Evolutionary conservation across 78 protist species (phyloP).

Genomic region (Salpingoeca rosetta): DNA sequence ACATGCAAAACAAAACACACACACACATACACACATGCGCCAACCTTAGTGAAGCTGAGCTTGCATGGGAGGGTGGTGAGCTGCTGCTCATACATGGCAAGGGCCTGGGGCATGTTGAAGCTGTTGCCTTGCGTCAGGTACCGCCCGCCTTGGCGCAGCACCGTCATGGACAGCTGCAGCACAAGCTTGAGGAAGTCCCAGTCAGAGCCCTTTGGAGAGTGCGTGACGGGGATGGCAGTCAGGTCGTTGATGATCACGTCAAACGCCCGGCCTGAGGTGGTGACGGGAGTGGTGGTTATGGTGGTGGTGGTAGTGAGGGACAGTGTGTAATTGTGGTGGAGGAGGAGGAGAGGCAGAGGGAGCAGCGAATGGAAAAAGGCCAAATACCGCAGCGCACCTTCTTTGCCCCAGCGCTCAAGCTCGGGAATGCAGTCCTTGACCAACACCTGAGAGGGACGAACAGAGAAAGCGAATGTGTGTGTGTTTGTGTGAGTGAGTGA

Average conservation of each 20-base stretch:
- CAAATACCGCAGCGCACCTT: background rate
- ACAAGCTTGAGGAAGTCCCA: background rate
- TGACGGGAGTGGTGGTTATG: background rate
- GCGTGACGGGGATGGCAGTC: background rate
- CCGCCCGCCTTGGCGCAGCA: background rate
- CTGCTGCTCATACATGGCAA: background rate
- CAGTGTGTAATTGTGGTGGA: too few relatives aligned
- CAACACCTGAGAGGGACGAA: background rate
- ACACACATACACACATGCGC: too few relatives aligned
- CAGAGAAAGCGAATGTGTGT: background rate
- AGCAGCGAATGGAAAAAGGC: background rate
- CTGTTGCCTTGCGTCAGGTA: background rate
- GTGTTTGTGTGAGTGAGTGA: background rate
- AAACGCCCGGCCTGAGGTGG: background rate
- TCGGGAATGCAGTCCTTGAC: background rate
- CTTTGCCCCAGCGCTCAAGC: background rate
- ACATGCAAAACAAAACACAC: background rate
- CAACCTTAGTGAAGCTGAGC: background rate
- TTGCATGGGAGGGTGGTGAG: background rate
- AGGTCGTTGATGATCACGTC: conserved; percentile 1
- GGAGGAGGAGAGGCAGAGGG: too few relatives aligned
- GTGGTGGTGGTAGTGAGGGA: too few relatives aligned
- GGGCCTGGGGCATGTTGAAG: background rate
- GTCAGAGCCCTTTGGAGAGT: background rate
- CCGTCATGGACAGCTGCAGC: background rate